Evolutionary conservation across 345 rosid genomes (phyloP).

Genomic region (Raphanus raphanistrum): DNA sequence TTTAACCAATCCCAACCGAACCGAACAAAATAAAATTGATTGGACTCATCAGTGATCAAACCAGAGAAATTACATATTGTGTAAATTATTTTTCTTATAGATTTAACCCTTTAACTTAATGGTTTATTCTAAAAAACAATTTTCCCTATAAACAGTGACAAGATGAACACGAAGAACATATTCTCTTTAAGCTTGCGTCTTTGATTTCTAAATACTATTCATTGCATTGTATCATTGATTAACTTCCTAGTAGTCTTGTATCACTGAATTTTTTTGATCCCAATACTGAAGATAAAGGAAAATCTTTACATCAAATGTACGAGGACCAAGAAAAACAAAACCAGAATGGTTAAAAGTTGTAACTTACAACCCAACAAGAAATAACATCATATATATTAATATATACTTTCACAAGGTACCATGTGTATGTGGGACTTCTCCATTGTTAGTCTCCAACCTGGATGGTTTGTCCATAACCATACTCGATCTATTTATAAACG

Average conservation of each 20-base stretch:
- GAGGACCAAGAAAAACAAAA: slow-evolving; percentile 15
- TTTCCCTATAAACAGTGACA: no score
- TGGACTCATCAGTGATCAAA: no score
- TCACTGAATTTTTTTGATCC: background rate
- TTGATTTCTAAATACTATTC: no score
- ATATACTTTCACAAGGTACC: slow-evolving; percentile 13
- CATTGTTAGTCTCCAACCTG: background rate
- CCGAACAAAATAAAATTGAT: background rate
- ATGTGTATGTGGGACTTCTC: background rate
- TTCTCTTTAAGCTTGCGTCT: no score
- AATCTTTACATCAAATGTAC: slow-evolving; percentile 21
- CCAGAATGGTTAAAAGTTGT: no score
- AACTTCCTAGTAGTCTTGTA: background rate
- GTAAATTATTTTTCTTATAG: no score
- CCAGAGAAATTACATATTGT: no score
- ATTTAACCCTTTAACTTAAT: no score
- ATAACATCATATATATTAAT: background rate
- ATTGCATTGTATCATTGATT: background rate
- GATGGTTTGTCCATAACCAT: slow-evolving; percentile 20
- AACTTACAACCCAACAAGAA: no score
- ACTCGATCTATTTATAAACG: background rate
- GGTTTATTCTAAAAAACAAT: no score
- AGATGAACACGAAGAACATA: no score
- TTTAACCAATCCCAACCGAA: background rate
- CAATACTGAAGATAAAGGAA: background rate